phyloP scores from a whole-genome alignment of 345 rosid genomes.

The Cardiospermum halicacabum region DNA sequence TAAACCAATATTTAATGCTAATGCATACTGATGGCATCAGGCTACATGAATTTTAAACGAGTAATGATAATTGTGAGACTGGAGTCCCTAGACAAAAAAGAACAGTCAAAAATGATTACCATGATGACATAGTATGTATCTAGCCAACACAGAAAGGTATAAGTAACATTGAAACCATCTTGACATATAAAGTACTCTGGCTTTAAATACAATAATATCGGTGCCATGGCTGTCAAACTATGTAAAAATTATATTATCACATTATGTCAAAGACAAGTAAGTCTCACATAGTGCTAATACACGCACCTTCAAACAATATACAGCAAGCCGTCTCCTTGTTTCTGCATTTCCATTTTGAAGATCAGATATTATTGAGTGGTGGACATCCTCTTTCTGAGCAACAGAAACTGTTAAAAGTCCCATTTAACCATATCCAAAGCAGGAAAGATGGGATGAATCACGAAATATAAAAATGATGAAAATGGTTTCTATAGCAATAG shows the following conservation, averaged over 20 bases:
- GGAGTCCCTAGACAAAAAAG: neutral
- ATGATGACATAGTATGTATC: neutral
- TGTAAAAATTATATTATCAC: neutral
- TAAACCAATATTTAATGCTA: neutral
- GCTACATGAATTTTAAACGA: neutral
- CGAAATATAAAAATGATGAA: too few relatives aligned
- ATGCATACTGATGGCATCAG: neutral
- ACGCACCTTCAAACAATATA: constrained; percentile 89
- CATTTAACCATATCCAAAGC: too few relatives aligned
- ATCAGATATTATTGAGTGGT: constrained; percentile 96
- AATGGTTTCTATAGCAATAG: too few relatives aligned
- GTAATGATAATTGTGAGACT: neutral
- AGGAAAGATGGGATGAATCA: too few relatives aligned
- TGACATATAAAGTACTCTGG: neutral
- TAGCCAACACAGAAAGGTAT: neutral
- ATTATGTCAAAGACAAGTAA: neutral
- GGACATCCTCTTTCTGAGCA: constrained; percentile 95
- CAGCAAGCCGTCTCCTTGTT: constrained; percentile 98
- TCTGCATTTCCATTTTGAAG: constrained; percentile 98
- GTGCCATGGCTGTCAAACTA: neutral
- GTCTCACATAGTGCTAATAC: constrained; percentile 7
- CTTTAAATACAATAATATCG: neutral
- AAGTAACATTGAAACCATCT: neutral
- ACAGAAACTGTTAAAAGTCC: neutral
- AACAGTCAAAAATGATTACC: neutral